These are phyloP conservation scores for Podila minutissima DNA, from an alignment of 192 early-diverging fungal genomes.

Conservation along the genomic window DNA sequence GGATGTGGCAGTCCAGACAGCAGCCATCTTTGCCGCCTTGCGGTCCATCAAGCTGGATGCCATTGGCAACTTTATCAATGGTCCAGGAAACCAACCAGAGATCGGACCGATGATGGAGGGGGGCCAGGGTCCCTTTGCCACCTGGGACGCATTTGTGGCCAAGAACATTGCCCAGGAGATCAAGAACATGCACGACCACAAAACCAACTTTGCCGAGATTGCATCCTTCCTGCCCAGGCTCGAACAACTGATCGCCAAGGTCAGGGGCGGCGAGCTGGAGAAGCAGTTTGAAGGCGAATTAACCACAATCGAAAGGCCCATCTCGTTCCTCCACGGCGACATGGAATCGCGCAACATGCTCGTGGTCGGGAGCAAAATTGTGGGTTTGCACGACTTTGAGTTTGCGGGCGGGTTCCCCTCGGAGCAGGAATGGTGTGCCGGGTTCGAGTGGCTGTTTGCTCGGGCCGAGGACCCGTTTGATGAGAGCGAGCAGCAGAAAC, in stretches of 20 bases:
- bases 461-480: conserved; percentile 34
- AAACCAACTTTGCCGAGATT: conserved; percentile 7
- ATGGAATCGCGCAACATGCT: conserved; percentile 37
- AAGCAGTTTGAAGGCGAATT: conserved; percentile 2
- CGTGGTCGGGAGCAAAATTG: conserved; percentile 24
- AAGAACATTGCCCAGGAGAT: conserved; percentile 28
- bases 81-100: background rate
- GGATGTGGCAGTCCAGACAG: conserved; percentile 13
- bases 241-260: conserved; percentile 20
- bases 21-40: conserved; percentile 21
- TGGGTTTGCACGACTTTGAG: conserved; percentile 39
- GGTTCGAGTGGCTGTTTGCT: conserved; percentile 40
- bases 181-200: background rate
- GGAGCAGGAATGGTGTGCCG: conserved; percentile 47
- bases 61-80: conserved; percentile 32
- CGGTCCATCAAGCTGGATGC: conserved; percentile 15
- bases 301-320: background rate
- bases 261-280: conserved; percentile 28
- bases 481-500: conserved; percentile 24
- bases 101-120: conserved; percentile 42
- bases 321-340: conserved; percentile 37
- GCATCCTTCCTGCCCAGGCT: conserved; percentile 7
- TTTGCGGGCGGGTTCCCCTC: conserved; percentile 45
- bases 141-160: conserved; percentile 28
- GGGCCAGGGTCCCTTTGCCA: conserved; percentile 28